These are phyloP conservation scores for Rubroshorea leprosula DNA, from an alignment of 345 rosid genomes.

Conservation along the genomic window DNA sequence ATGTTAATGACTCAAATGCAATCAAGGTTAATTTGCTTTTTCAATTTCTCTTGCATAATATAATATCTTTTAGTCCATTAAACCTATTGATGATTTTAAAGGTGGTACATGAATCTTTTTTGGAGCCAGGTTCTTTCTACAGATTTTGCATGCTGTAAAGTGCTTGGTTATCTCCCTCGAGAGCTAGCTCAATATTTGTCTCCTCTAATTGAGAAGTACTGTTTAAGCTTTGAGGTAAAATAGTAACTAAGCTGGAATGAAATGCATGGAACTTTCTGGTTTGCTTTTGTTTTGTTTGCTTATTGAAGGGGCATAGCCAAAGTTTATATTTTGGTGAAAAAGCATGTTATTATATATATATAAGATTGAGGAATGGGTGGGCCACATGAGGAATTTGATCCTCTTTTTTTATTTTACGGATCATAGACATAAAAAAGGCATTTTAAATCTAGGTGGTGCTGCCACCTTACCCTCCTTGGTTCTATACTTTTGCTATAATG, in stretches of 20 bases:
- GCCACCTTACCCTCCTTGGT: not conserved
- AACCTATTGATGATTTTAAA: constrained; percentile 3
- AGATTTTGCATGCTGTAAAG: constrained; percentile 35
- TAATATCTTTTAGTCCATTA: not conserved
- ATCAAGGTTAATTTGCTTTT: constrained; percentile 47
- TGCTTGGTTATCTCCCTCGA: constrained; percentile 81
- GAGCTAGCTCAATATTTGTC: constrained; percentile 64
- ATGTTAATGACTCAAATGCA: constrained; percentile 68
- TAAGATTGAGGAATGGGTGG: too few species aligned
- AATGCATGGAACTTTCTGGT: not conserved
- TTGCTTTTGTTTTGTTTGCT: not conserved
- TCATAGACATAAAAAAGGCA: not conserved
- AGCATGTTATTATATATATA: too few species aligned
- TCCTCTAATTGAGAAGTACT: constrained; percentile 55
- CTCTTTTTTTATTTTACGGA: too few species aligned
- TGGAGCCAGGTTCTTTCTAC: constrained; percentile 52
- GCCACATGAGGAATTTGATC: too few species aligned
- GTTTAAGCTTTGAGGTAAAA: constrained; percentile 60
- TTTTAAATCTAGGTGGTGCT: not conserved
- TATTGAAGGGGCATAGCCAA: not conserved
- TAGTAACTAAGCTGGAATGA: not conserved
- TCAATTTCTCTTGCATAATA: constrained; percentile 5
- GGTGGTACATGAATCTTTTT: constrained; percentile 9
- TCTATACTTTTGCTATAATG: not conserved
- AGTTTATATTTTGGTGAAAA: not conserved